Evolutionary conservation across 805 yeast species (phyloP), one percentile per base, ranked within the genome.

Genomic region (Kazachstania kunashirensis): DNA sequence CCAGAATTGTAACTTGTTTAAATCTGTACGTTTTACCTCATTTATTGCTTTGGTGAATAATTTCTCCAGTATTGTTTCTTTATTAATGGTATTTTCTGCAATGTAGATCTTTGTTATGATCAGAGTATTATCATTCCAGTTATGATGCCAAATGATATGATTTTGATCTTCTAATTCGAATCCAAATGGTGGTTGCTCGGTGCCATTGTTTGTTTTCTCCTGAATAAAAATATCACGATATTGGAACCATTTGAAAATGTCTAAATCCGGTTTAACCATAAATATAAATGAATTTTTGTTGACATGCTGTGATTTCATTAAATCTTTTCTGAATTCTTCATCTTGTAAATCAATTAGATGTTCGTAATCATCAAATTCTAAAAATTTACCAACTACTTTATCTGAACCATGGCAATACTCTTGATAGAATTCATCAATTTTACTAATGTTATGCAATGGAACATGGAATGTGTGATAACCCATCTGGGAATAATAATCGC

Each of bases 401-500:
- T 29, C 30, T 6, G 28, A 35, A 9, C 30, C 40, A 5, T 36
- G 32, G 30, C 55, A 50, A 41, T 47, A 44, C 20, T 23, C 14
- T 10, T 42, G 13, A 33, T 37, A 23, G 8, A 58, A 35, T 15
- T 43, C 44, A 34, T 52, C 57, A 12, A 51, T 26, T 6, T 52
- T 41, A 1, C 48, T 41, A 13, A 65, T 42, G 27, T 49, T 42
- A 37, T 64, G 67, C 20, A 62, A 34, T 11, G 67, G 66, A 5
- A 64, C 62, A 34, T 62, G 67, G 32, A 49, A 37, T 13, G 66
- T 59, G n/a, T 53, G 60, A 50, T 71, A 81, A 0, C 88, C 94
- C 44, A 79, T 73, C 43, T 66, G 62, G 25, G 66, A 61, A 55
- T 85, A 85, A 46, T 70, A 83, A 23, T 66, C 69, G 12, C 82